Evolutionary conservation across 768 basidiomycete species (phyloP), one percentile per base, ranked within the genome.

Genomic region (Rhizopogon vulgaris): DNA sequence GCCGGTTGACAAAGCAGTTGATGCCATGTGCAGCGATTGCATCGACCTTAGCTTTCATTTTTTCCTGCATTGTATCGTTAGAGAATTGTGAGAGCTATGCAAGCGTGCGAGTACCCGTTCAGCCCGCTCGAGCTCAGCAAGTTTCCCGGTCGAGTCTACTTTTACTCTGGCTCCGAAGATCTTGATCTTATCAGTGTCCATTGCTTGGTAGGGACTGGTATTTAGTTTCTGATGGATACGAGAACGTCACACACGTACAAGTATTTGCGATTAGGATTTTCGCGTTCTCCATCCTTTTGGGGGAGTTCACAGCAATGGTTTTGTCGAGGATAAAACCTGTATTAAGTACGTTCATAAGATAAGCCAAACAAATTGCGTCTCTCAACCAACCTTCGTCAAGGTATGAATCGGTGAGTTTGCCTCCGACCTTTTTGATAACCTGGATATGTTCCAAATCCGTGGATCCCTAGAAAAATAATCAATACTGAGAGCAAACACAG

Each of bases 181-280:
- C 73, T 99, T 99, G 77, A 98, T 96, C 70, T 99, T 99, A 73
- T 99, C 96, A 25, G 96, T 99, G 72, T 99, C 96, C 96, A 98
- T 98, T 3, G 96, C 94, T 94, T 58, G 10, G 38, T 6, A 52
- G 43, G 10, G 17, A 45, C 14, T 8, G 11, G 36, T 43, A 48
- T 8, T 39, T n/a, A 52, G 15, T 12, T 32, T 14, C 14, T 24
- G 18, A 17, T 43, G 25, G 1, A 11, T 25, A 32, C 9, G 7
- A 28, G 32, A 17, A 24, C 9, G 32, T 9, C 27, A 42, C 41
- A 9, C 9, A 71, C 90, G 58, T 62, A 94, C 94, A 90, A n/a
- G 96, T 99, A 63, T 98, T 98, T 48, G 95, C 93, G 55, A 99
- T 94, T 55, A 99, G 73, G 56, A 98, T 98, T 69, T 91, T 97